A percentile compares a stretch with the other conserved stretches of the same genome.
phyloP scores from a whole-genome alignment of 805 yeast species.

The Sugiyamaella boreocaroliniensis region DNA sequence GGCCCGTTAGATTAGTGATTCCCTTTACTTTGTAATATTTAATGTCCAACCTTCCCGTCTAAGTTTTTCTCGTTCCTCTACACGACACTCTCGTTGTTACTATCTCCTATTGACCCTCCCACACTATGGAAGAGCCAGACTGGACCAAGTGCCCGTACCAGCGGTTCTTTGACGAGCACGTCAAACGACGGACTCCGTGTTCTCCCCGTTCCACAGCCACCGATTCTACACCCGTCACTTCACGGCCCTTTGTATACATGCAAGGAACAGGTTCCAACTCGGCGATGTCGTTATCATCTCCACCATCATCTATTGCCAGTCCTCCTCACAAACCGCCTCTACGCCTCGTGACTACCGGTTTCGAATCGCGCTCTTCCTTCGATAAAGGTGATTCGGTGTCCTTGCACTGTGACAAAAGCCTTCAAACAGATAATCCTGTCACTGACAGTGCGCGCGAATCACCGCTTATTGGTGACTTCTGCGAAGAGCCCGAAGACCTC shows the following conservation, averaged over 20 bases:
- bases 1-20: too few relatives aligned
- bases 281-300: neutral
- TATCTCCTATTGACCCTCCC: neutral
- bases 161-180: slow-evolving; percentile 11
- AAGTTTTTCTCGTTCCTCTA: neutral
- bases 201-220: too few relatives aligned
- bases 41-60: too few relatives aligned
- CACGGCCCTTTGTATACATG: slow-evolving; percentile 1
- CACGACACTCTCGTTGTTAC: neutral
- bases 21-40: too few relatives aligned
- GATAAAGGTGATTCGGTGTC: too few relatives aligned
- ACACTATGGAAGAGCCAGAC: slow-evolving; percentile 1
- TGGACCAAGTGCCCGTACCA: slow-evolving; percentile 15
- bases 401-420: too few relatives aligned
- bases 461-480: slow-evolving; percentile 2
- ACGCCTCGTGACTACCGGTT: neutral
- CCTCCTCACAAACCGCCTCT: neutral
- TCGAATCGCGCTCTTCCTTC: neutral
- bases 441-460: too few relatives aligned
- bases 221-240: neutral
- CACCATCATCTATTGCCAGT: neutral
- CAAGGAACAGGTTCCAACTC: neutral
- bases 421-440: too few relatives aligned
- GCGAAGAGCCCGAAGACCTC: slow-evolving; percentile 14
- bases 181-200: neutral